A percentile compares a stretch with the other conserved stretches of the same genome.
phyloP scores from a whole-genome alignment of 1,284 basidiomycete genomes.

The Anthracocystis setariae region DNA sequence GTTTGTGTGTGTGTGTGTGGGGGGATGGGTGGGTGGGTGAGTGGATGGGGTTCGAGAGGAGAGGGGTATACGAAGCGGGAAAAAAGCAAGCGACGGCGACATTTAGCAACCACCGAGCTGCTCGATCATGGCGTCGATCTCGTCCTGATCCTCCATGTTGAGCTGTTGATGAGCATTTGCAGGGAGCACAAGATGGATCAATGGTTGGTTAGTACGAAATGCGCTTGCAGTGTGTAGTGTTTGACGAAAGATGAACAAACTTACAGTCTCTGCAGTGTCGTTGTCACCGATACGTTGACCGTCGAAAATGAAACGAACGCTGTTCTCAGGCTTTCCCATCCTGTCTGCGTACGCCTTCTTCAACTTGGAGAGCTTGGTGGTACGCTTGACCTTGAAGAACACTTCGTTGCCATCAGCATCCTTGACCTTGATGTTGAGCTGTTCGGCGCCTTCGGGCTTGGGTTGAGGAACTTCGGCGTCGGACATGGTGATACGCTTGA shows the following conservation, averaged over 20 bases:
- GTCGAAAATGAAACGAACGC: conserved; percentile 66
- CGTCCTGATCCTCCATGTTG: conserved; percentile 66
- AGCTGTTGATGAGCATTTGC: conserved; percentile 53
- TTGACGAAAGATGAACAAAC: too few species aligned
- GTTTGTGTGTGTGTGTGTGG: too few species aligned
- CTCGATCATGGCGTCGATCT: conserved; percentile 68
- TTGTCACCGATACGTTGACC: conserved; percentile 65
- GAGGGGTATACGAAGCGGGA: conserved; percentile 24
- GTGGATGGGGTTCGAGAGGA: background rate
- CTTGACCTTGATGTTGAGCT: conserved; percentile 68
- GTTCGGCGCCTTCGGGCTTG: conserved; percentile 64
- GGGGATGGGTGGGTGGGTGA: background rate
- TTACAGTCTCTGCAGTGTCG: conserved; percentile 65
- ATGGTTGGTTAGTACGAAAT: too few species aligned
- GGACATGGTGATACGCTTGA: conserved; percentile 43
- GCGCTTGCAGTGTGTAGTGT: too few species aligned
- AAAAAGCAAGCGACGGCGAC: background rate
- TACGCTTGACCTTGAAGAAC: conserved; percentile 97
- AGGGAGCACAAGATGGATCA: too few species aligned
- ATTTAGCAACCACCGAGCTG: conserved; percentile 59
- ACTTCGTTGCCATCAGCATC: conserved; percentile 80
- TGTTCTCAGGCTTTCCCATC: conserved; percentile 77
- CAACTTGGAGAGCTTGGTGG: conserved; percentile 90
- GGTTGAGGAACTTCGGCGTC: conserved; percentile 56
- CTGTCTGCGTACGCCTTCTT: conserved; percentile 91